phyloP scores from a whole-genome alignment of 106 monocot genomes.

The Dioscorea zingiberensis region DNA sequence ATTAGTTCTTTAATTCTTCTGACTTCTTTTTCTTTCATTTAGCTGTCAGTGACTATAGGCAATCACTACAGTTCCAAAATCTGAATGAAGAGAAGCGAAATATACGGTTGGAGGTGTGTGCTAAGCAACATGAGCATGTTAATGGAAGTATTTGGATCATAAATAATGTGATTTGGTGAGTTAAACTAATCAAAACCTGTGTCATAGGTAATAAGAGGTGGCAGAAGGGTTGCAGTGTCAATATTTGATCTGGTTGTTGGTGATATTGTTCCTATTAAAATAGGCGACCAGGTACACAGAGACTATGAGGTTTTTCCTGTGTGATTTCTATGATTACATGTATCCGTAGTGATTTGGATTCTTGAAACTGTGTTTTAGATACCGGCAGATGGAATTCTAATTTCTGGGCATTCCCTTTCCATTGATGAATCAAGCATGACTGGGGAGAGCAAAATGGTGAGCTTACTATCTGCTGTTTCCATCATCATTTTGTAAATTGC shows the following conservation, averaged over 20 bases:
- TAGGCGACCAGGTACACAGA: slow-evolving; percentile 74
- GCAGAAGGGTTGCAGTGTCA: slow-evolving; percentile 57
- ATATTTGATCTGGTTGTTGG: slow-evolving; percentile 86
- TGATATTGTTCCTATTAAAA: slow-evolving; percentile 67
- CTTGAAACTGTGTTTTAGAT: slow-evolving; percentile 36
- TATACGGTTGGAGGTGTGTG: slow-evolving; percentile 75
- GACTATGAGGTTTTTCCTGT: neutral
- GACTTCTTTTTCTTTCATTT: slow-evolving; percentile 10
- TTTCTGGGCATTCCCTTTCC: slow-evolving; percentile 73
- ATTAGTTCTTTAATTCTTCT: neutral
- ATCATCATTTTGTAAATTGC: neutral
- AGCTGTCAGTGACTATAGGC: slow-evolving; percentile 88
- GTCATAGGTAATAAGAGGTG: slow-evolving; percentile 64
- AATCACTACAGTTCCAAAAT: slow-evolving; percentile 84
- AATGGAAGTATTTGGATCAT: neutral
- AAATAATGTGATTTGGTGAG: neutral
- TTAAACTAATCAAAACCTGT: neutral
- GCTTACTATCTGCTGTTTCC: slow-evolving; percentile 4
- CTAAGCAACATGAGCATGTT: slow-evolving; percentile 10
- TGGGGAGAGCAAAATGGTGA: slow-evolving; percentile 92
- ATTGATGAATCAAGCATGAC: slow-evolving; percentile 99
- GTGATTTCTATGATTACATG: neutral
- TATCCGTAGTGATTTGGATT: neutral
- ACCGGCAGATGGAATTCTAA: slow-evolving; percentile 87
- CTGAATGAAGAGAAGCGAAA: slow-evolving; percentile 85